These are phyloP conservation scores for Rhypophila decipiens DNA, from an alignment of 495 filamentous ascomycete species.

Conservation along the genomic window DNA sequence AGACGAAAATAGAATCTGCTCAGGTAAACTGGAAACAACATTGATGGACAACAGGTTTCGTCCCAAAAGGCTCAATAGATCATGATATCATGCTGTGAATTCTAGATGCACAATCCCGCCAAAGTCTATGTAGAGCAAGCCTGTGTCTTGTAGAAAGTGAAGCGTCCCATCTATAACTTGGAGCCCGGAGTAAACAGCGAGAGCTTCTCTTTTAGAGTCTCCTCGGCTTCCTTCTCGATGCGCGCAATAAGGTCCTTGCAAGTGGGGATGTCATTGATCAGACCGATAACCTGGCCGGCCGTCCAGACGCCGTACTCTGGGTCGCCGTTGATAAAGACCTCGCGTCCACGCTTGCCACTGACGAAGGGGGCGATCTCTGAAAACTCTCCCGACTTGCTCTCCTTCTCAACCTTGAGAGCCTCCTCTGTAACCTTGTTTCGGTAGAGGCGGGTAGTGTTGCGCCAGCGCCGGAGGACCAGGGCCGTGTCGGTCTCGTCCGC, in stretches of 20 bases:
- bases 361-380: slow-evolving; percentile 84
- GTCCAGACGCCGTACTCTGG: slow-evolving; percentile 78
- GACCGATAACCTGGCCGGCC: slow-evolving; percentile 59
- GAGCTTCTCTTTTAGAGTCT: slow-evolving; percentile 39
- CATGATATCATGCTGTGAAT: no score
- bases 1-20: no score
- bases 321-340: slow-evolving; percentile 92
- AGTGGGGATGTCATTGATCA: slow-evolving; percentile 60
- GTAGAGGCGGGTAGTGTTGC: slow-evolving; percentile 84
- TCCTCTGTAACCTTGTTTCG: slow-evolving; percentile 80
- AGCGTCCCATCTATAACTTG: slow-evolving; percentile 44
- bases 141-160: no score
- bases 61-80: no score
- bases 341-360: slow-evolving; percentile 81
- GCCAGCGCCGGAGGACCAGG: slow-evolving; percentile 83
- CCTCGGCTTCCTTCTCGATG: slow-evolving; percentile 57
- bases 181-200: slow-evolving; percentile 29
- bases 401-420: slow-evolving; percentile 73
- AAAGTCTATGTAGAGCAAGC: no score
- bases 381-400: slow-evolving; percentile 84
- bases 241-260: slow-evolving; percentile 48
- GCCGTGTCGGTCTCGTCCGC: slow-evolving; percentile 88
- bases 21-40: no score
- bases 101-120: no score
- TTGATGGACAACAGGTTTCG: no score